Conservation (phyloP, 495 filamentous ascomycete species). For the Cryomyces minteri region DNA sequence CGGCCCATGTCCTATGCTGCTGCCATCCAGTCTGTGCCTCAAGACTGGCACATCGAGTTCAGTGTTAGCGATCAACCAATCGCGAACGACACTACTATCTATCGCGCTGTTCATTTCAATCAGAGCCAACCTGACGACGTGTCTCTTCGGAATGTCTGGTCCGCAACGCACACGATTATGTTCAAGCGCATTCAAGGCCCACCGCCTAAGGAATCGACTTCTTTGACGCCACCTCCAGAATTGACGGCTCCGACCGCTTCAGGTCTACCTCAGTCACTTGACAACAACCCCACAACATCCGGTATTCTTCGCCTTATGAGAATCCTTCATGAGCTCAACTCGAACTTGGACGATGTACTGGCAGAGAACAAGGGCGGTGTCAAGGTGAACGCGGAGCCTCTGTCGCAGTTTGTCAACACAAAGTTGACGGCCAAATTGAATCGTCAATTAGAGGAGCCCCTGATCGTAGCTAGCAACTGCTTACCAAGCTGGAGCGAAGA, state of each 20-base stretch:
- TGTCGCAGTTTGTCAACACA: slow-evolving; percentile 95
- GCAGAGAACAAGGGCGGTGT: slow-evolving; percentile 61
- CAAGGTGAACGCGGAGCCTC: slow-evolving; percentile 60
- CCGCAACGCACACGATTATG: slow-evolving; percentile 74
- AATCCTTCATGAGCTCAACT: slow-evolving; percentile 84
- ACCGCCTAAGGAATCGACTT: slow-evolving; percentile 60
- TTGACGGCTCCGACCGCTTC: slow-evolving; percentile 26
- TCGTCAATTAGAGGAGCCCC: slow-evolving; percentile 89
- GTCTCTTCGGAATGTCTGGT: slow-evolving; percentile 65
- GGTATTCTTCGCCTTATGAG: slow-evolving; percentile 79
- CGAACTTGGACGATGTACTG: slow-evolving; percentile 89
- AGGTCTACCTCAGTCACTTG: slow-evolving; percentile 63
- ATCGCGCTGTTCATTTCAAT: slow-evolving; percentile 75
- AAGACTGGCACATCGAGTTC: slow-evolving; percentile 98
- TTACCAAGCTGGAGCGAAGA: slow-evolving; percentile 95
- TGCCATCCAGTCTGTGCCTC: slow-evolving; percentile 57
- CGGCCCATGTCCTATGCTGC: slow-evolving; percentile 61
- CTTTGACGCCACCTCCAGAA: slow-evolving; percentile 36
- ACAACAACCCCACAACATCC: slow-evolving; percentile 64
- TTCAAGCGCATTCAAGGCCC: slow-evolving; percentile 78
- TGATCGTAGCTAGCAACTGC: slow-evolving; percentile 95
- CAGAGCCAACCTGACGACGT: slow-evolving; percentile 46
- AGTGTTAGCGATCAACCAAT: slow-evolving; percentile 70
- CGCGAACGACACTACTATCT: slow-evolving; percentile 86
- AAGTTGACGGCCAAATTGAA: slow-evolving; percentile 99